Percentiles rank a stretch among this genome's conserved stretches.
These are phyloP conservation scores for Fusarium sp. DNA, from an alignment of 2,329 filamentous ascomycete species.

Conservation along the genomic window DNA sequence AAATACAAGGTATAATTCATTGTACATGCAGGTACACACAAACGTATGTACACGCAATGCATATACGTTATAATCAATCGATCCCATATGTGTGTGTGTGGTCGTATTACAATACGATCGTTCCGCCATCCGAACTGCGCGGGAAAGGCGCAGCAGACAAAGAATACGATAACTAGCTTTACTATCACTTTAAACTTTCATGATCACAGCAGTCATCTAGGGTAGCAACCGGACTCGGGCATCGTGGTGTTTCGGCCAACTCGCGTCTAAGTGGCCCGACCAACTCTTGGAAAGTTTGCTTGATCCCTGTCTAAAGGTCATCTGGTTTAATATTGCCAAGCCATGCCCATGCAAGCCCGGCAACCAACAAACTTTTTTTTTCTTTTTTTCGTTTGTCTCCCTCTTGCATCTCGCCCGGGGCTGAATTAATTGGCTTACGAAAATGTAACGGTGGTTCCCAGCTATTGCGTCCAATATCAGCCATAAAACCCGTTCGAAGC, in stretches of 20 bases:
- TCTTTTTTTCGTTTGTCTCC: neutral
- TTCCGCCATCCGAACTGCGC: slow-evolving; percentile 13
- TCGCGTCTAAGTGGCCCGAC: slow-evolving; percentile 33
- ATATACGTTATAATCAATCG: slow-evolving; percentile 2
- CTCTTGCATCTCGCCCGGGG: neutral
- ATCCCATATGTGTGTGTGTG: slow-evolving; percentile 4
- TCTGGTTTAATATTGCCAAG: slow-evolving; percentile 16
- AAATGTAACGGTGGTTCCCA: slow-evolving; percentile 30
- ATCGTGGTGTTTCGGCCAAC: slow-evolving; percentile 25
- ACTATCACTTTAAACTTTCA: neutral
- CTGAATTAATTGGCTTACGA: slow-evolving; percentile 14
- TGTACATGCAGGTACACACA: slow-evolving; percentile 30
- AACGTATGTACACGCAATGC: neutral
- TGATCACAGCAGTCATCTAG: slow-evolving; percentile 21
- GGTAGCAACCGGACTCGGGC: slow-evolving; percentile 25
- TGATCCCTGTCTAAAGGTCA: slow-evolving; percentile 22
- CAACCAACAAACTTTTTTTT: slow-evolving; percentile 17
- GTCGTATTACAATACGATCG: slow-evolving; percentile 11
- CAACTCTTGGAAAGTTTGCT: slow-evolving; percentile 21
- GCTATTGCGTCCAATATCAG: slow-evolving; percentile 11
- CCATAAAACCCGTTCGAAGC: neutral
- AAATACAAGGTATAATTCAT: slow-evolving; percentile 7
- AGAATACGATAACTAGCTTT: slow-evolving; percentile 23
- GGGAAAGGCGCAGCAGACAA: slow-evolving; percentile 27
- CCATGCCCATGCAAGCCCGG: slow-evolving; percentile 9